Percentiles rank a stretch among this genome's conserved stretches.
Evolutionary conservation across 176 grass and related monocot species (phyloP).

Genomic region (Aechmea fasciata): DNA sequence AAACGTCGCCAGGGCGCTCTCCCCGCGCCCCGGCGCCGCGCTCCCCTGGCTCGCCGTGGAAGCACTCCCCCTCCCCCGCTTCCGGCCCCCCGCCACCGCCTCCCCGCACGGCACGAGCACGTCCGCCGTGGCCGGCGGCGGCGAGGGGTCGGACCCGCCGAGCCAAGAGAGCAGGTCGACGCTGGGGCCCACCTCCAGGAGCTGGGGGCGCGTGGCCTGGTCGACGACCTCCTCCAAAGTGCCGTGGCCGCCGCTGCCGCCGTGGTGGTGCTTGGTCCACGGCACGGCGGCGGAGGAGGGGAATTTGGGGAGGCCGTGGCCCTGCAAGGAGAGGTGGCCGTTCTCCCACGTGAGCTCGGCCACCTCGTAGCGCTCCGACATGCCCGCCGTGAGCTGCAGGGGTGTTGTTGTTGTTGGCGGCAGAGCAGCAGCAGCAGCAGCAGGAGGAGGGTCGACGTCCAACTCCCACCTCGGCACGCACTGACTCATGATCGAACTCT

Average conservation of each 20-base stretch:
- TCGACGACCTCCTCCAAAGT: slow-evolving; percentile 80
- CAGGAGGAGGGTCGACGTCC: slow-evolving; percentile 21
- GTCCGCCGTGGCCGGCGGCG: slow-evolving; percentile 18
- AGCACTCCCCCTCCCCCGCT: slow-evolving; percentile 27
- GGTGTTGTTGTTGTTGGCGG: neutral
- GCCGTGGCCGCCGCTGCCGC: slow-evolving; percentile 26
- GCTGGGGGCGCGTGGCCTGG: slow-evolving; percentile 42
- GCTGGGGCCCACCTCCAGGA: neutral
- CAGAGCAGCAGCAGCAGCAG: neutral
- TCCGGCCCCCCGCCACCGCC: slow-evolving; percentile 9
- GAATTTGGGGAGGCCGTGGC: slow-evolving; percentile 28
- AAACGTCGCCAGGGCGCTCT: slow-evolving; percentile 37
- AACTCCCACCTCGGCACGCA: slow-evolving; percentile 82
- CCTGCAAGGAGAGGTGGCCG: slow-evolving; percentile 66
- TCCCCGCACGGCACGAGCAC: slow-evolving; percentile 51
- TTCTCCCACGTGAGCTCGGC: slow-evolving; percentile 87
- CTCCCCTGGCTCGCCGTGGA: slow-evolving; percentile 75
- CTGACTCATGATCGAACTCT: slow-evolving; percentile 48
- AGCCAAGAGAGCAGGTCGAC: neutral
- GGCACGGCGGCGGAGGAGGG: neutral
- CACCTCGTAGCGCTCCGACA: slow-evolving; percentile 52
- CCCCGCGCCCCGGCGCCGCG: slow-evolving; percentile 26
- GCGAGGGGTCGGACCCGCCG: neutral
- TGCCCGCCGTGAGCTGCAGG: slow-evolving; percentile 4
- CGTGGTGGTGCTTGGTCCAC: slow-evolving; percentile 6